These are phyloP conservation scores for Prunus mume DNA, from an alignment of 306 rosid species.

Conservation along the genomic window DNA sequence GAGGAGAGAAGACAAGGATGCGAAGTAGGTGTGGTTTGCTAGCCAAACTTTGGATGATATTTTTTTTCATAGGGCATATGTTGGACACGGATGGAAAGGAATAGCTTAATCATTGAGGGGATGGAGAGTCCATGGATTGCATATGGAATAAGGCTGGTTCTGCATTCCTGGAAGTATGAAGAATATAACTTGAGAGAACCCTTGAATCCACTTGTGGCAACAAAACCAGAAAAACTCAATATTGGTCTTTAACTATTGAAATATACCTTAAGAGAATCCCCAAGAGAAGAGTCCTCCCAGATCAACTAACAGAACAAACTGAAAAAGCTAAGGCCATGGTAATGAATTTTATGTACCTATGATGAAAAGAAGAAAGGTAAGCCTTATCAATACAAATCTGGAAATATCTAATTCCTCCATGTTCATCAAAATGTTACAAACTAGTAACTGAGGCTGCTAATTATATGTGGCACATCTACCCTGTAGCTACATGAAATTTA, in stretches of 20 bases:
- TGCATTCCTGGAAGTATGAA: too few species aligned
- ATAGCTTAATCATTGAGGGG: too few species aligned
- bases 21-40: too few species aligned
- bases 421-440: too few species aligned
- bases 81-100: too few species aligned
- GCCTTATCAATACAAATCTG: background rate
- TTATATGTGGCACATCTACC: background rate
- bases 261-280: background rate
- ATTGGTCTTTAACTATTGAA: background rate
- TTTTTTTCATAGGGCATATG: too few species aligned
- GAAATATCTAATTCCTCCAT: background rate
- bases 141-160: too few species aligned
- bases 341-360: background rate
- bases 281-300: constrained; percentile 2
- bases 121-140: too few species aligned
- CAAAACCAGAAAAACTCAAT: background rate
- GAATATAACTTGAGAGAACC: background rate
- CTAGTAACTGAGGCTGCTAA: too few species aligned
- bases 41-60: too few species aligned
- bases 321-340: background rate
- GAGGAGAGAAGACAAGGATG: too few species aligned
- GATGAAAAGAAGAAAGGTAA: background rate
- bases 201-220: background rate
- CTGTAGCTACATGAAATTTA: background rate
- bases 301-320: background rate